These are phyloP conservation scores for Aspergillus luchuensis DNA, from an alignment of 2,329 filamentous ascomycete genomes.

Conservation along the genomic window DNA sequence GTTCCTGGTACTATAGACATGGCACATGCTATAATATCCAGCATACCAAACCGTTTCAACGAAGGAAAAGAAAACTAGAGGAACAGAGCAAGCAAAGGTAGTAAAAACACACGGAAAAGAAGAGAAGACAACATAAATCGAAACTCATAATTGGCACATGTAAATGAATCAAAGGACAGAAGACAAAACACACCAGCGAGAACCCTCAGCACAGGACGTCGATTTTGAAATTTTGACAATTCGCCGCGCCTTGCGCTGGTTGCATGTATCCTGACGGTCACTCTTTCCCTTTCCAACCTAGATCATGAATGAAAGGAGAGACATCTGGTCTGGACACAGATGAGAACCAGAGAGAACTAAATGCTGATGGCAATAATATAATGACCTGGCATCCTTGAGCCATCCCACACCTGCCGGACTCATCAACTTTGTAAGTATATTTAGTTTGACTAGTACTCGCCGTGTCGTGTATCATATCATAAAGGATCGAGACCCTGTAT, in stretches of 20 bases:
- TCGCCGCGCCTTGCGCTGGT: too few species aligned
- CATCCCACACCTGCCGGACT: not conserved
- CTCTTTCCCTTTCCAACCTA: too few species aligned
- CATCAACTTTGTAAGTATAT: not conserved
- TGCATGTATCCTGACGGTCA: too few species aligned
- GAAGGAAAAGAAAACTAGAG: not conserved
- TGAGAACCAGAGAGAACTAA: not conserved
- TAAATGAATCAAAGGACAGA: too few species aligned
- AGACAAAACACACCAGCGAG: too few species aligned
- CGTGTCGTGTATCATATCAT: conserved; percentile 5
- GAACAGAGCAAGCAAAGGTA: too few species aligned
- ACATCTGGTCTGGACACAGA: not conserved
- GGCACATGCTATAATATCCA: not conserved
- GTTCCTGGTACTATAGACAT: not conserved
- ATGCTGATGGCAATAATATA: not conserved
- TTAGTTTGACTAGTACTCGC: not conserved
- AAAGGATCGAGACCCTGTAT: not conserved
- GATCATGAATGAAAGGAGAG: too few species aligned
- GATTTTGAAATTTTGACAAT: too few species aligned
- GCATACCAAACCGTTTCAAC: not conserved
- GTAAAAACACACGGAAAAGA: not conserved
- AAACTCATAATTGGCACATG: not conserved
- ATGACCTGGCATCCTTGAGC: not conserved
- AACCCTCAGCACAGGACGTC: too few species aligned
- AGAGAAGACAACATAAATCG: not conserved